A percentile compares a stretch with the other conserved stretches of the same genome.
phyloP scores from a whole-genome alignment of 2,329 filamentous ascomycete genomes.

The Pseudocercospora ulei region DNA sequence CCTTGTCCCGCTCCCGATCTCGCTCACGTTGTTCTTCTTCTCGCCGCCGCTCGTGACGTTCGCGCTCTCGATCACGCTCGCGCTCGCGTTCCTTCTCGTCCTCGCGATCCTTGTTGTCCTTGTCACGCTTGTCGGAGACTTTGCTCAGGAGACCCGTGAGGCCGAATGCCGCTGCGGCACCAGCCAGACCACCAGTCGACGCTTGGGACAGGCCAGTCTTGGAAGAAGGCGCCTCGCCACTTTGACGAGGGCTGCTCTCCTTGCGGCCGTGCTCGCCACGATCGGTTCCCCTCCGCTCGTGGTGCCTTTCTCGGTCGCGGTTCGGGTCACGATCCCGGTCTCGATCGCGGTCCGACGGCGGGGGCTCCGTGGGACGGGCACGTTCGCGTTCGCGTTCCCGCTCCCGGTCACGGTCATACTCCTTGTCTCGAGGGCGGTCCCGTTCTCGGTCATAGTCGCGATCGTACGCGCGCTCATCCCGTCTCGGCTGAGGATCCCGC shows the following conservation, averaged over 20 bases:
- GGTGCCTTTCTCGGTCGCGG: slow-evolving; percentile 27
- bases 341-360: slow-evolving; percentile 5
- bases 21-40: slow-evolving; percentile 14
- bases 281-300: slow-evolving; percentile 25
- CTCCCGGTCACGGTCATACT: slow-evolving; percentile 25
- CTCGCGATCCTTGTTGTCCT: slow-evolving; percentile 15
- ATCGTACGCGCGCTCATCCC: slow-evolving; percentile 29
- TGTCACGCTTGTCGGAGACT: slow-evolving; percentile 22
- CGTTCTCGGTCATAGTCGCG: slow-evolving; percentile 14
- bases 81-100: slow-evolving; percentile 23
- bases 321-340: slow-evolving; percentile 25
- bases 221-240: slow-evolving; percentile 16
- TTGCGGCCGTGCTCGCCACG: slow-evolving; percentile 25
- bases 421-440: slow-evolving; percentile 16
- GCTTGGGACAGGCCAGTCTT: slow-evolving; percentile 27
- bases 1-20: slow-evolving; percentile 18
- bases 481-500: slow-evolving; percentile 28
- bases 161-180: slow-evolving; percentile 29
- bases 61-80: slow-evolving; percentile 22
- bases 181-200: slow-evolving; percentile 30
- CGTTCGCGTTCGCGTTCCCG: slow-evolving; percentile 27
- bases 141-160: slow-evolving; percentile 27
- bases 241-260: slow-evolving; percentile 23
- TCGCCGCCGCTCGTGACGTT: slow-evolving; percentile 14
- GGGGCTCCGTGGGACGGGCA: slow-evolving; percentile 20